Evolutionary conservation across 2,329 filamentous ascomycete species (phyloP).

Genomic region (Neospermospora avenae): DNA sequence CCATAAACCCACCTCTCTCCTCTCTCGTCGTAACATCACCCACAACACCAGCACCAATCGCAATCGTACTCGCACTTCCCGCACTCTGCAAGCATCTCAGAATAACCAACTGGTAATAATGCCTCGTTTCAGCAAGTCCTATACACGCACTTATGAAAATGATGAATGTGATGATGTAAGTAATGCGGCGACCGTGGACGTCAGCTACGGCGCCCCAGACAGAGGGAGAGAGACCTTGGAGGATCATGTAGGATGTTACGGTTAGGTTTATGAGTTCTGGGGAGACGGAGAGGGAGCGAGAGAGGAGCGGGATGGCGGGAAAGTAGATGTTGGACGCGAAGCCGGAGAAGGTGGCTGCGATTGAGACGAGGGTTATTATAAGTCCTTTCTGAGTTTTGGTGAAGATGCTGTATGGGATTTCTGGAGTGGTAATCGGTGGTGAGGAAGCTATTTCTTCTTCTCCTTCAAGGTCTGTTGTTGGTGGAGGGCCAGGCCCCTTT

Average conservation of each 20-base stretch:
- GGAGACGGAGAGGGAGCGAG: slow-evolving; percentile 23
- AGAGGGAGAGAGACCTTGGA: slow-evolving; percentile 56
- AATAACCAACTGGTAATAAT: slow-evolving; percentile 49
- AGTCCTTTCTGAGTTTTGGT: slow-evolving; percentile 21
- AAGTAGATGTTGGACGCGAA: slow-evolving; percentile 31
- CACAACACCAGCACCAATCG: slow-evolving; percentile 57
- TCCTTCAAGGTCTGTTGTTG: neutral
- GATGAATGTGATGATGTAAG: slow-evolving; percentile 50
- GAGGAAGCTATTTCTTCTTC: neutral
- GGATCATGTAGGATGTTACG: slow-evolving; percentile 39
- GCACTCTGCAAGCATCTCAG: slow-evolving; percentile 55
- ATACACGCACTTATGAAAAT: slow-evolving; percentile 55
- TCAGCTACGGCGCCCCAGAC: slow-evolving; percentile 45
- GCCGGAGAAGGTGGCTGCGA: slow-evolving; percentile 28
- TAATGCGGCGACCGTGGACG: slow-evolving; percentile 49
- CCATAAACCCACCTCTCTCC: slow-evolving; percentile 65
- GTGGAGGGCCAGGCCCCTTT: neutral
- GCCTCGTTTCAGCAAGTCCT: slow-evolving; percentile 47
- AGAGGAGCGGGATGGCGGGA: slow-evolving; percentile 28
- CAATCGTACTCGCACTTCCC: slow-evolving; percentile 58
- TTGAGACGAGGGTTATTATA: slow-evolving; percentile 23
- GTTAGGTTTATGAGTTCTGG: slow-evolving; percentile 30
- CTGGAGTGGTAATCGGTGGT: slow-evolving; percentile 1
- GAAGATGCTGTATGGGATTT: slow-evolving; percentile 28
- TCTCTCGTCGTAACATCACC: slow-evolving; percentile 60